Conservation (phyloP, 768 basidiomycete species). For the Termitomyces sp. region DNA sequence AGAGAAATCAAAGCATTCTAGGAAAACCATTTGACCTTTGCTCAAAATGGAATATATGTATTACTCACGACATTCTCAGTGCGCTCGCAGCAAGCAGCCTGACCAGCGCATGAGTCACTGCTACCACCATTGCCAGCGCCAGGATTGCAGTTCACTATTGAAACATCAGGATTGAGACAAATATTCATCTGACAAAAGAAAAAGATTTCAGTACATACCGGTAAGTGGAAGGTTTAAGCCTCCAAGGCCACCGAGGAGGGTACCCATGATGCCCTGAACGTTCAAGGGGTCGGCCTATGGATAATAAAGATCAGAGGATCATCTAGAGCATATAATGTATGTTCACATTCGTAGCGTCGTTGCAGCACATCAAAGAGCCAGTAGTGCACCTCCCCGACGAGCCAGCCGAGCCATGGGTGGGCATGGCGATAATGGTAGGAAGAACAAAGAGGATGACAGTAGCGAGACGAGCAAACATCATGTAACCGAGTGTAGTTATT, state of each 20-base stretch:
- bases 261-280: not conserved
- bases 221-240: not conserved
- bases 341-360: not conserved
- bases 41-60: too few relatives aligned
- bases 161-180: not conserved
- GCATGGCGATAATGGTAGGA: not conserved
- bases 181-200: not conserved
- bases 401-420: not conserved
- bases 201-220: not conserved
- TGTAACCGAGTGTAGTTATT: not conserved
- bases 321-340: not conserved
- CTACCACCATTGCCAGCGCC: not conserved
- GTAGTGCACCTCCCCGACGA: not conserved
- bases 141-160: not conserved
- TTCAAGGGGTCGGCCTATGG: not conserved
- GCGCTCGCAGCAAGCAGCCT: not conserved
- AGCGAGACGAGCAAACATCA: not conserved
- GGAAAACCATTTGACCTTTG: not conserved
- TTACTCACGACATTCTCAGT: not conserved
- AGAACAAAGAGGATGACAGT: not conserved
- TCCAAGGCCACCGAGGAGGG: not conserved
- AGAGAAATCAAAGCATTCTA: not conserved
- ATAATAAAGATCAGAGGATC: not conserved
- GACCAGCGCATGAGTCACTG: not conserved
- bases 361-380: not conserved